Evolutionary conservation across 352 stramenopile genomes (phyloP), one percentile per base, ranked within the genome.

Genomic region (Pythium dissotocum): DNA sequence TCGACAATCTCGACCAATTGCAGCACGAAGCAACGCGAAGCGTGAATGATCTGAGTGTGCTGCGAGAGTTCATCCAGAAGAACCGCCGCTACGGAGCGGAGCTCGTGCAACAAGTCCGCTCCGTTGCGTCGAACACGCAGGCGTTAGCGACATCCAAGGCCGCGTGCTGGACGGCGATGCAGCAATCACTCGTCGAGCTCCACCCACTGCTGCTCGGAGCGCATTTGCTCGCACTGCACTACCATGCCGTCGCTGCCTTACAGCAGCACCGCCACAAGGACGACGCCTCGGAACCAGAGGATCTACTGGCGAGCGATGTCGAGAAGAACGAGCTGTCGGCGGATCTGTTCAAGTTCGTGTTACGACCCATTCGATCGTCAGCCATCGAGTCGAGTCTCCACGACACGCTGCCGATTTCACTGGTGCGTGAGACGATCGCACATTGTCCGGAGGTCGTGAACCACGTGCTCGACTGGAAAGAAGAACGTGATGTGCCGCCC

Each of bases 391-490:
- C 85, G 0, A 90, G 85, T 66, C 61, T 93, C 1, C 79, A 89
- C 28, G 85, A 93, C 57, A 78, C 77, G n/a, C 63, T 93, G 1
- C 85, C 85, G 5, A 91, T 91, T 33, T 89, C 85, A 14, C 66
- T 93, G 0, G 85, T 91, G 10, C 76, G 83, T 21, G 85, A 93
- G 71, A 91, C 85, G 1, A 89, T 93, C 24, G 80, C 85, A 21
- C 83, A 91, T 14, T 93, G 85, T 58, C 85, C 85, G 1, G 85
- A 93, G 57, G 74, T 90, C 5, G 78, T 93, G 2, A 91, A 91
- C 32, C 85, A 93, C 56, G 83, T 93, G 26, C 52, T 93, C 42
- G 77, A 89, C 24, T 93, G 85, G 85, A 89, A 89, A 76, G 70
- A 85, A 42, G 77, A 90, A 51, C 67, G 82, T 6, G 83, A 91